Evolutionary conservation across 2,329 filamentous ascomycete species (phyloP).

Genomic region (Fusarium avenaceum): DNA sequence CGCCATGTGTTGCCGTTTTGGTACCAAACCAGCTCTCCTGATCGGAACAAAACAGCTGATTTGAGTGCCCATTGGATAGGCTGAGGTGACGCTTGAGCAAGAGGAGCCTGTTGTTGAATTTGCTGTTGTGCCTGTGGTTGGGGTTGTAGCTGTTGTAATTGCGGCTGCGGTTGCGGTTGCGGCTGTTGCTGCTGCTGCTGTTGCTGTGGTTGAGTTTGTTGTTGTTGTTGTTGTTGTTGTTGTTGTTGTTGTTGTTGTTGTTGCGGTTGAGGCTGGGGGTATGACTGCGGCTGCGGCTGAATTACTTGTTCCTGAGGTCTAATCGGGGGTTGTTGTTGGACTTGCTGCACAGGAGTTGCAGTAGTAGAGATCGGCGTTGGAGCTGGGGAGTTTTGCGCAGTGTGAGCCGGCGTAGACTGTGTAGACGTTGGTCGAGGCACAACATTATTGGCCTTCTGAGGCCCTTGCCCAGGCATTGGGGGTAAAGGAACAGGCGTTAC

Average conservation of each 20-base stretch:
- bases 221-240: constrained; percentile 20
- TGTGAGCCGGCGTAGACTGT: constrained; percentile 34
- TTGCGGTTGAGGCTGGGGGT: constrained; percentile 31
- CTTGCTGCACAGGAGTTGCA: constrained; percentile 26
- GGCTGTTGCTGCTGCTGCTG: constrained; percentile 39
- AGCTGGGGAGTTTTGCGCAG: constrained; percentile 40
- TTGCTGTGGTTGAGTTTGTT: constrained; percentile 22
- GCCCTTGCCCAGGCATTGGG: constrained; percentile 52
- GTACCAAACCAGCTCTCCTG: constrained; percentile 66
- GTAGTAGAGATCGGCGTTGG: constrained; percentile 28
- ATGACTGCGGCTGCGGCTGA: constrained; percentile 24
- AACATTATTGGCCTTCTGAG: constrained; percentile 51
- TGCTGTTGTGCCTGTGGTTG: constrained; percentile 35
- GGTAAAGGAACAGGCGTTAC: constrained; percentile 57
- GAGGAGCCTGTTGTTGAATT: constrained; percentile 40
- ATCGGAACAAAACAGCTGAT: constrained; percentile 58
- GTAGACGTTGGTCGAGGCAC: constrained; percentile 51
- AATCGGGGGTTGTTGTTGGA: constrained; percentile 25
- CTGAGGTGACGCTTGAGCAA: constrained; percentile 39
- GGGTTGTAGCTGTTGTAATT: constrained; percentile 24
- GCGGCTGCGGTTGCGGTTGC: constrained; percentile 19
- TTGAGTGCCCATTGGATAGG: constrained; percentile 52
- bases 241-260: constrained; percentile 25
- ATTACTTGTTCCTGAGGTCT: constrained; percentile 28
- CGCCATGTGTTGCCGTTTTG: constrained; percentile 63